A percentile compares a stretch with the other conserved stretches of the same genome.
These are phyloP conservation scores for Peniophora sp. DNA, from an alignment of 1,284 basidiomycete species.

Conservation along the genomic window DNA sequence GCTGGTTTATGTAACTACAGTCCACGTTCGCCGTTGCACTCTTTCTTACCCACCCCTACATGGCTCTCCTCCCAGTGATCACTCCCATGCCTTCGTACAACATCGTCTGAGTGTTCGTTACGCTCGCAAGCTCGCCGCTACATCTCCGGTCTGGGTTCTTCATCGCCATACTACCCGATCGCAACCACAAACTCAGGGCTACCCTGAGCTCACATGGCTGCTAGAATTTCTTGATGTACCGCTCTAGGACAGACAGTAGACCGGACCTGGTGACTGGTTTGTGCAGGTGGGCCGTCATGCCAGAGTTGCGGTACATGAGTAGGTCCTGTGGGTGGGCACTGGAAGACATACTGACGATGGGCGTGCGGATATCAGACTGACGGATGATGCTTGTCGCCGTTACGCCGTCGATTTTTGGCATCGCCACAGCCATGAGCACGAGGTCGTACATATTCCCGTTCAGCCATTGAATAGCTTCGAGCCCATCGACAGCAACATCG, in stretches of 20 bases:
- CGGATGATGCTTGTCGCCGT: constrained; percentile 89
- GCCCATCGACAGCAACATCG: constrained; percentile 90
- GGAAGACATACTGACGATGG: constrained; percentile 95
- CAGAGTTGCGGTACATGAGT: constrained; percentile 84
- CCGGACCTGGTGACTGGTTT: constrained; percentile 96
- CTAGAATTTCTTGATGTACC: constrained; percentile 87
- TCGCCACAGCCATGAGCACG: constrained; percentile 92
- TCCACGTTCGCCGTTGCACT: no score
- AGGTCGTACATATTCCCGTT: constrained; percentile 92
- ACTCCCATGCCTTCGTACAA: constrained; percentile 13
- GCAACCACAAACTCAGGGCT: constrained; percentile 47
- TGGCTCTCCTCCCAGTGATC: constrained; percentile 11
- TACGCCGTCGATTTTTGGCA: constrained; percentile 89
- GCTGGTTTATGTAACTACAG: no score
- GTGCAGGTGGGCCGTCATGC: constrained; percentile 97
- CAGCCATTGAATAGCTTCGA: constrained; percentile 95
- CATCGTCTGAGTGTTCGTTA: constrained; percentile 38
- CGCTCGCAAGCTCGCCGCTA: constrained; percentile 56
- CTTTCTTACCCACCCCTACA: background rate
- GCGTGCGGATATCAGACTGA: constrained; percentile 90
- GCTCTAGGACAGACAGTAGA: constrained; percentile 86
- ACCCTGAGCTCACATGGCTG: constrained; percentile 65
- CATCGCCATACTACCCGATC: constrained; percentile 44
- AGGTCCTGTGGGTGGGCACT: constrained; percentile 90
- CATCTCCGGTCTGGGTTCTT: constrained; percentile 27